Percentiles rank a stretch among this genome's conserved stretches.
Evolutionary conservation across 768 basidiomycete species (phyloP).

Genomic region (Amanita polypyramis): DNA sequence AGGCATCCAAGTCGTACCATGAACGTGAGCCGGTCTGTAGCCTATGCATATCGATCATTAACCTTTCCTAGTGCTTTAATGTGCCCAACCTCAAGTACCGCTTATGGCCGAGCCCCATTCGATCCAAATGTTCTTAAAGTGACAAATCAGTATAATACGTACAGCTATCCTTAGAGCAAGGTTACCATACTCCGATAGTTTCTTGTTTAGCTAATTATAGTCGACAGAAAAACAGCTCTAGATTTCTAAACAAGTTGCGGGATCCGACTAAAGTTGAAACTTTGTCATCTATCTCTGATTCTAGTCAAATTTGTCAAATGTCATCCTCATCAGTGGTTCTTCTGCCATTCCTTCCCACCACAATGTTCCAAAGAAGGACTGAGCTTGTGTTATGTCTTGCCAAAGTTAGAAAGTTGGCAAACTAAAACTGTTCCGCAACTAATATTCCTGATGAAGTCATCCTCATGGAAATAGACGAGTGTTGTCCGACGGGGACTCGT

Average conservation of each 20-base stretch:
- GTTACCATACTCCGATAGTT: not conserved
- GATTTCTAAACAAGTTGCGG: not conserved
- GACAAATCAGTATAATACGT: too few relatives aligned
- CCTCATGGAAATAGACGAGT: slow-evolving; percentile 15
- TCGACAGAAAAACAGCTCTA: not conserved
- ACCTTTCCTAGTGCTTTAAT: slow-evolving; percentile 11
- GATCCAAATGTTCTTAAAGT: too few relatives aligned
- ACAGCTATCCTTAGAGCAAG: not conserved
- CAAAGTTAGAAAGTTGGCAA: not conserved
- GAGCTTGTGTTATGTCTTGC: slow-evolving; percentile 3
- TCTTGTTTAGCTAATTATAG: not conserved
- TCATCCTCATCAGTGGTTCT: not conserved
- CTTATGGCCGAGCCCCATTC: not conserved
- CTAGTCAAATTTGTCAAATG: not conserved
- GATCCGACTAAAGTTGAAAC: not conserved
- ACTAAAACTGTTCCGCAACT: not conserved
- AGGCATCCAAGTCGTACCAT: slow-evolving; percentile 87
- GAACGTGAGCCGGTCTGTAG: slow-evolving; percentile 10
- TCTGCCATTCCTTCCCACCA: slow-evolving; percentile 4
- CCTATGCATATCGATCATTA: slow-evolving; percentile 4
- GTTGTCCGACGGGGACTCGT: slow-evolving; percentile 19
- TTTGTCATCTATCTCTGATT: slow-evolving; percentile 1
- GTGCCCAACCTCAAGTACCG: not conserved
- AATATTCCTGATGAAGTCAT: slow-evolving; percentile 10
- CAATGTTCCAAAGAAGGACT: not conserved